Percentiles rank a stretch among this genome's conserved stretches.
Evolutionary conservation across 257 asterid species (phyloP).

Genomic region (Coffea canephora): DNA sequence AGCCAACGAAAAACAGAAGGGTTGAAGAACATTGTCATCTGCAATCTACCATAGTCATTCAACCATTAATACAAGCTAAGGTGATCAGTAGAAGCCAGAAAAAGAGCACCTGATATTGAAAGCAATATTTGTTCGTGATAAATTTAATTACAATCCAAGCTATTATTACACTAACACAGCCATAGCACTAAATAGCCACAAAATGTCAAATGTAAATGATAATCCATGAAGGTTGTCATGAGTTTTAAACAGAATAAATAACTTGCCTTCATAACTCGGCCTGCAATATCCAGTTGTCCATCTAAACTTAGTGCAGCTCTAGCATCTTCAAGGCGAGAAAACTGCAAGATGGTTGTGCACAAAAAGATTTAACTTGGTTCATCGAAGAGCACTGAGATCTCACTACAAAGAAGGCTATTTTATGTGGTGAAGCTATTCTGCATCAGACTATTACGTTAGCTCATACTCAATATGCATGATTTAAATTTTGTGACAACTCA

Average conservation of each 20-base stretch:
- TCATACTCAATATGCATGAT: not conserved
- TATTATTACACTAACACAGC: too few relatives aligned
- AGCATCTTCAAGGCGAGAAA: constrained; percentile 66
- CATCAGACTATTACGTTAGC: not conserved
- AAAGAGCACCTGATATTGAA: too few relatives aligned
- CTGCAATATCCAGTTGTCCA: constrained; percentile 69
- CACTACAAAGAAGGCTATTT: not conserved
- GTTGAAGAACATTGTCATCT: too few relatives aligned
- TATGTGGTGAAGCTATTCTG: not conserved
- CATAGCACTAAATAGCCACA: not conserved
- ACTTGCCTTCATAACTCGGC: constrained; percentile 57
- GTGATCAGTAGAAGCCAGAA: too few relatives aligned
- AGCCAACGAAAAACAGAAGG: too few relatives aligned
- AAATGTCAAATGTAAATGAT: not conserved
- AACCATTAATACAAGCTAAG: too few relatives aligned
- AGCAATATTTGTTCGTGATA: not conserved
- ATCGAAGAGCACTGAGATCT: too few relatives aligned
- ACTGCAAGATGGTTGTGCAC: constrained; percentile 31
- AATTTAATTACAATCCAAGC: too few relatives aligned
- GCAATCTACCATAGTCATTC: too few relatives aligned
- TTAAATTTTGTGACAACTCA: not conserved
- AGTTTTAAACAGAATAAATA: not conserved
- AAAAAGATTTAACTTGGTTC: not conserved
- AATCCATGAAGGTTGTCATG: not conserved
- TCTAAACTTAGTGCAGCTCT: constrained; percentile 64